Percentiles rank a stretch among this genome's conserved stretches.
phyloP scores from a whole-genome alignment of 495 filamentous ascomycete genomes.

The Trichoderma gamsii region DNA sequence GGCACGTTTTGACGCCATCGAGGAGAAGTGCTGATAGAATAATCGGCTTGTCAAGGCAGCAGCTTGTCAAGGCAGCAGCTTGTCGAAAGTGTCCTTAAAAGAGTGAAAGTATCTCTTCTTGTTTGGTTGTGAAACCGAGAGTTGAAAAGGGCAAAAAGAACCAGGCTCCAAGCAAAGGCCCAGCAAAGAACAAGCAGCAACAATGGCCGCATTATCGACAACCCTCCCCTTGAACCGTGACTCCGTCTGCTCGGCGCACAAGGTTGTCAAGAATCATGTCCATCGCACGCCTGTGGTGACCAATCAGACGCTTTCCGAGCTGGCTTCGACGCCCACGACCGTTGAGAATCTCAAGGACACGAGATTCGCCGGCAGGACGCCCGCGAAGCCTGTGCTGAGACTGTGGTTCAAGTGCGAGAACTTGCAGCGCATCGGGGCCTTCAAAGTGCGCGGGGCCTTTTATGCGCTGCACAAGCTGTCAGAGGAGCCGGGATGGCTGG shows the following conservation, averaged over 20 bases:
- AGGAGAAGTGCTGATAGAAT: background rate
- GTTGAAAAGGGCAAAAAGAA: background rate
- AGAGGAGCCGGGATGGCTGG: constrained; percentile 53
- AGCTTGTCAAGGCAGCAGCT: background rate
- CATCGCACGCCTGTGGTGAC: constrained; percentile 82
- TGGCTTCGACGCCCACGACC: constrained; percentile 68
- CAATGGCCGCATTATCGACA: constrained; percentile 46
- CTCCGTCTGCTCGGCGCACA: constrained; percentile 63
- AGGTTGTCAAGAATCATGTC: constrained; percentile 66
- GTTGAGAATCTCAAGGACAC: constrained; percentile 48
- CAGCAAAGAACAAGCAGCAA: background rate
- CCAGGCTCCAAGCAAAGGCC: background rate
- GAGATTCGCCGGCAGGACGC: constrained; percentile 48
- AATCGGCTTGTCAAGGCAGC: background rate
- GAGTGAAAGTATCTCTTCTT: background rate
- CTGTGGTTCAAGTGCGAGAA: constrained; percentile 98
- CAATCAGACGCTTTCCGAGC: constrained; percentile 58
- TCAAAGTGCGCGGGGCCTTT: constrained; percentile 88
- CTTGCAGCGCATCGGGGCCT: constrained; percentile 82
- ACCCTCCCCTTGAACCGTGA: constrained; percentile 58
- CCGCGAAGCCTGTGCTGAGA: constrained; percentile 59
- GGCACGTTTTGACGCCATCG: background rate
- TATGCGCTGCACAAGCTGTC: constrained; percentile 75
- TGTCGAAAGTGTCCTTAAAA: too few relatives aligned
- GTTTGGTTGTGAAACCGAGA: background rate